phyloP scores from a whole-genome alignment of 2,329 filamentous ascomycete species.

The Xylaria sp. region DNA sequence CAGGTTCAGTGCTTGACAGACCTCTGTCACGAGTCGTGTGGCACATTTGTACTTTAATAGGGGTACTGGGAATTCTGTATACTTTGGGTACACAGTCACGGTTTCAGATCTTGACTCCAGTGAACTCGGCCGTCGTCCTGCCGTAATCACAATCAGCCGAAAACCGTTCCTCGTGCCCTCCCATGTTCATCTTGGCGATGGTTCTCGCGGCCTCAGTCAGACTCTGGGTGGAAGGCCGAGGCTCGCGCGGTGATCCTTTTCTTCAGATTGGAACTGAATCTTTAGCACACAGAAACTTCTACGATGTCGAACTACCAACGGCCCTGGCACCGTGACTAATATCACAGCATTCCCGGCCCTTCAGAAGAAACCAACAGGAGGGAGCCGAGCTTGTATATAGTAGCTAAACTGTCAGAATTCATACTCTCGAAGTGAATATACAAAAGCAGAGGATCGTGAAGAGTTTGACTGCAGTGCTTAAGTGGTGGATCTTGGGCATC shows the following conservation, averaged over 20 bases:
- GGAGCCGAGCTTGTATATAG: too few species aligned
- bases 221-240: conserved; percentile 8
- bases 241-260: background rate
- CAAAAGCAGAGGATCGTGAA: conserved; percentile 51
- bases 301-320: background rate
- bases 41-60: too few species aligned
- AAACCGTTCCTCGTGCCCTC: conserved; percentile 9
- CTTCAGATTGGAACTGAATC: background rate
- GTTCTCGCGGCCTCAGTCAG: conserved; percentile 1
- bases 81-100: background rate
- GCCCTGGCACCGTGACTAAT: too few species aligned
- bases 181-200: conserved; percentile 15
- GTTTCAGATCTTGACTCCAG: conserved; percentile 15
- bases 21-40: too few species aligned
- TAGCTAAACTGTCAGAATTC: conserved; percentile 1
- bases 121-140: background rate
- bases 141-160: conserved; percentile 17
- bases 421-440: conserved; percentile 50
- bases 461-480: conserved; percentile 49
- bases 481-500: conserved; percentile 50
- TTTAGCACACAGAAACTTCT: background rate
- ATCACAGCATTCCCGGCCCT: too few species aligned
- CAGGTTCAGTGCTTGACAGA: background rate
- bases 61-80: background rate
- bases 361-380: too few species aligned